Evolutionary conservation across 2,329 filamentous ascomycete genomes (phyloP), one percentile per base, ranked within the genome.

Genomic region (Bertia moriformis): DNA sequence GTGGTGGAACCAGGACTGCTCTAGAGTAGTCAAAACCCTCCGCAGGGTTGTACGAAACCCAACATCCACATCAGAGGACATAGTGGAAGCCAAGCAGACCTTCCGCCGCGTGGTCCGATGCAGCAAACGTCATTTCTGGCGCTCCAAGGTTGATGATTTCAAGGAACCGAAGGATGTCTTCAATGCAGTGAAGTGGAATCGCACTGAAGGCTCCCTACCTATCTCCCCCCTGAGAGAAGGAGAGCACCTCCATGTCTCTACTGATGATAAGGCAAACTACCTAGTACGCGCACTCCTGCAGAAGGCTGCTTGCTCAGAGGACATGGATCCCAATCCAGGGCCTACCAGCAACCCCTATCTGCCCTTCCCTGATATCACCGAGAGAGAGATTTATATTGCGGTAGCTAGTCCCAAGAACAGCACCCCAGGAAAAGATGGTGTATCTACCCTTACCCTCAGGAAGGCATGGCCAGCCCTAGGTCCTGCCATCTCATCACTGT

Each of bases 401-500:
- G n/a, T 29, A 10, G 10, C n/a, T 10, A 29, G n/a, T 10, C 10
- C 24, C 10, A n/a, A n/a, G 24, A 29, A 29, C n/a, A 29, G 10
- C 24, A n/a, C 24, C 24, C 24, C 24, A 29, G 24, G 24, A 10
- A n/a, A 29, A 29, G 24, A 29, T n/a, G 24, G n/a, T 10, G 10
- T 29, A 29, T n/a, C 10, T 10, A 29, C 24, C 24, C 10, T 10
- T n/a, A 29, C n/a, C 24, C 24, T 29, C 10, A 29, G n/a, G n/a
- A n/a, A 10, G 24, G 24, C 24, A 29, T 29, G 24, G 24, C 24
- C 24, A 29, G 10, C n/a, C 10, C 10, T 29, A 10, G n/a, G n/a
- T 10, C 10, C 10, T 29, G n/a, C 1, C 41, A 39, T 38, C 54
- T 55, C 0, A 50, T 41, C 14, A 57, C 41, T 51, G 4, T 50